phyloP scores from a whole-genome alignment of 495 filamentous ascomycete species.

The Penicillium silybi region DNA sequence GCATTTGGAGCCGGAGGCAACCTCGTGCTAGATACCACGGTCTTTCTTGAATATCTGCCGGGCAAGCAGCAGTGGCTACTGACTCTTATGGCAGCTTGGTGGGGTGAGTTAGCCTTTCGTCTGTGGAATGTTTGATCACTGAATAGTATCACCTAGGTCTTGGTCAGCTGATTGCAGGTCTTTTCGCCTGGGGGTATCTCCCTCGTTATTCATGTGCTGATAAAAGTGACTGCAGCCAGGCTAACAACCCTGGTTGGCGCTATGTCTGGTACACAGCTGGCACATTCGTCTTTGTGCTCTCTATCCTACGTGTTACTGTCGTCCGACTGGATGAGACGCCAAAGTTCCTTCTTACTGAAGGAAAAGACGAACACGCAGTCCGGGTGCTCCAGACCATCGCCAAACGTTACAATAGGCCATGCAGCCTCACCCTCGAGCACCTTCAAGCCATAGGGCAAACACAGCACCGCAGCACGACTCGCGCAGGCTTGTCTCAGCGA shows the following conservation, averaged over 20 bases:
- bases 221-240: slow-evolving; percentile 21
- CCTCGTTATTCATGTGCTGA: slow-evolving; percentile 37
- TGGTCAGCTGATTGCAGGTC: slow-evolving; percentile 31
- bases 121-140: too few species aligned
- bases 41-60: slow-evolving; percentile 51
- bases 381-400: slow-evolving; percentile 59
- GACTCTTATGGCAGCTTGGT: slow-evolving; percentile 49
- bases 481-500: slow-evolving; percentile 5
- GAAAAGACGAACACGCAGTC: slow-evolving; percentile 59
- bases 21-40: slow-evolving; percentile 64
- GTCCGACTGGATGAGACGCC: slow-evolving; percentile 68
- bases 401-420: slow-evolving; percentile 57
- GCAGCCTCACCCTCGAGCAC: slow-evolving; percentile 58
- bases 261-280: slow-evolving; percentile 57
- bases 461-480: too few species aligned
- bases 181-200: slow-evolving; percentile 48
- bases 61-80: slow-evolving; percentile 43
- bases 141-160: too few species aligned
- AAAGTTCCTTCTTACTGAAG: slow-evolving; percentile 64
- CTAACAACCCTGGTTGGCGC: slow-evolving; percentile 52
- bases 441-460: slow-evolving; percentile 37
- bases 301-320: slow-evolving; percentile 59
- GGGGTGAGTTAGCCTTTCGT: too few species aligned
- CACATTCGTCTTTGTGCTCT: slow-evolving; percentile 63
- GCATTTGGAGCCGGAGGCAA: slow-evolving; percentile 62